Base-by-base conservation (phyloP, 1,139 yeast genomes). In the Suhomyces bribrorum region DNA sequence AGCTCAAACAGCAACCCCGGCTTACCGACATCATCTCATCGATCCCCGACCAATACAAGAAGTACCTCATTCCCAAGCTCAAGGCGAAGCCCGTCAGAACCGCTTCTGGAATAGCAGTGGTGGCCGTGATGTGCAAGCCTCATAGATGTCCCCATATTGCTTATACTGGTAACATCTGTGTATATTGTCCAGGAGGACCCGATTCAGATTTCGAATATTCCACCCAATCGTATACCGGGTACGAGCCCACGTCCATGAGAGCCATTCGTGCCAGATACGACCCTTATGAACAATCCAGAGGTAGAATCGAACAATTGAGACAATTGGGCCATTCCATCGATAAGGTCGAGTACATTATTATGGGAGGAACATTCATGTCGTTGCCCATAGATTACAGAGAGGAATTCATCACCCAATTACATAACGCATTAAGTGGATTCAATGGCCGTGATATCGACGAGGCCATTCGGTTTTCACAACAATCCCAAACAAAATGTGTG, bases 291-390 rank as follows among this genome's bases (percentile, higher is more conserved):
- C 99, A 92, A 62, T 97, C 98, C 2, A 76, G 98, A 60, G 99
- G 99, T 32, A 81, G 99, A 61, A 84, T 92, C 32, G 99, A 92
- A 56, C 99, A 92, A 68, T 74, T 92, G 48, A 79, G 96, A 51
- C 96, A 86, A 62, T 73, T 92, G 48, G 99, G 99, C 13, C 99
- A 92, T 59, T 84, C 95, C 2, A 92, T 92, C 37, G 98, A 92
- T 60, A 92, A 92, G 62, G 98, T 92, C 11, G 99, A 92, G 62
- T 92, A 92, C 60, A 92, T 92, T 48, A 84, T 92, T 50, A 92
- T 92, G 99, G 99, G 99, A 38, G 99, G 99, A 47, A 92, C 99
- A 0, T 92, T 92, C 59, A 92, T 92, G 99, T 86, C 96, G 6
- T 72, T 92, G 45, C 95, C 96, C 8, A 77, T 81, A 33, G 92